These are phyloP conservation scores for Rhynchosporium secalis DNA, from an alignment of 2,329 filamentous ascomycete species.

Conservation along the genomic window DNA sequence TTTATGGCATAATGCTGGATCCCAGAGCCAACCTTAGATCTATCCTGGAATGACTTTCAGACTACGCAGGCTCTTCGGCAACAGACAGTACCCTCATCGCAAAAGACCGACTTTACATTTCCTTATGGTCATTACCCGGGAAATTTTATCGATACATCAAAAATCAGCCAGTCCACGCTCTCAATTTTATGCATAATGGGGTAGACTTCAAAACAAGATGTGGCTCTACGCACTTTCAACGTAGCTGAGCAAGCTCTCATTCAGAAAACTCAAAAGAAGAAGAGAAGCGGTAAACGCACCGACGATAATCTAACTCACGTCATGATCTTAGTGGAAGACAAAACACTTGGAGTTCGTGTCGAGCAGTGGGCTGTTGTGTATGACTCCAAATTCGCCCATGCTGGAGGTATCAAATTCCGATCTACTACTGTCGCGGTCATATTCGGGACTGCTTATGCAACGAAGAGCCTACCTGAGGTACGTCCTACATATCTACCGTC, in stretches of 20 bases:
- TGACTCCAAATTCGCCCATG: slow-evolving; percentile 32
- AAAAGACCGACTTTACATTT: neutral
- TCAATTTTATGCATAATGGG: neutral
- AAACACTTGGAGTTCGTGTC: slow-evolving; percentile 21
- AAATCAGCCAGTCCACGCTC: neutral
- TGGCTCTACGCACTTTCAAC: slow-evolving; percentile 17
- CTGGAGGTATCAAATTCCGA: slow-evolving; percentile 29
- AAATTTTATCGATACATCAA: neutral
- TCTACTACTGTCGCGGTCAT: slow-evolving; percentile 31
- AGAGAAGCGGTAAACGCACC: slow-evolving; percentile 2
- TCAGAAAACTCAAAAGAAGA: slow-evolving; percentile 12
- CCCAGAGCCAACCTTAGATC: neutral
- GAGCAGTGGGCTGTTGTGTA: slow-evolving; percentile 36
- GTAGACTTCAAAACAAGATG: neutral
- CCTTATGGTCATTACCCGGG: neutral
- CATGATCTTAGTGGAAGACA: slow-evolving; percentile 25
- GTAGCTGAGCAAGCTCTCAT: slow-evolving; percentile 19
- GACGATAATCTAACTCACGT: slow-evolving; percentile 13
- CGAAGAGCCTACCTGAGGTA: slow-evolving; percentile 32
- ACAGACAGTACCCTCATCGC: neutral
- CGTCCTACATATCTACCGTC: neutral
- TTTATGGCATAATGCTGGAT: slow-evolving; percentile 14
- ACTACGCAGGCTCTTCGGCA: neutral
- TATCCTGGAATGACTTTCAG: neutral
- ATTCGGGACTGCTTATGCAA: slow-evolving; percentile 32